Percentiles rank a stretch among this genome's conserved stretches.
Evolutionary conservation across 768 basidiomycete genomes (phyloP).

Genomic region (Grammothele lineata): DNA sequence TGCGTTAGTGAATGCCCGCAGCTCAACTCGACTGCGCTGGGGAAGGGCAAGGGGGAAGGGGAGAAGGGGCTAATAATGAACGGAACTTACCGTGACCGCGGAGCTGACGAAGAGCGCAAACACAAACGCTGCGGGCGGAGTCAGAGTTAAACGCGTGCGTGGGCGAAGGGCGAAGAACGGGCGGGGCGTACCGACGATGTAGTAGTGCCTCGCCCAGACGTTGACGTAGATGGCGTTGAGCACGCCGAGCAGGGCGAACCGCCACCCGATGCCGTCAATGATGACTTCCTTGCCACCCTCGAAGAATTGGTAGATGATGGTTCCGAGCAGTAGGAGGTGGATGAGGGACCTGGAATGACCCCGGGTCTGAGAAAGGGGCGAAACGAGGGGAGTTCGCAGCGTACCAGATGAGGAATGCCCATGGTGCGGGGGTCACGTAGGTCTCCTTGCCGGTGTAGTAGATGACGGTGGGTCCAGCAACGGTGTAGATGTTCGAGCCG

Average conservation of each 20-base stretch:
- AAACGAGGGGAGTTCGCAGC: slow-evolving; percentile 11
- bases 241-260: slow-evolving; percentile 83
- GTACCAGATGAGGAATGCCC: slow-evolving; percentile 89
- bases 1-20: not conserved
- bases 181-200: slow-evolving; percentile 48
- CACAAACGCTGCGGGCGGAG: slow-evolving; percentile 60
- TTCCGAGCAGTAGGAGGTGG: slow-evolving; percentile 87
- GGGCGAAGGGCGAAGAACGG: not conserved
- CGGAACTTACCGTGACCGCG: slow-evolving; percentile 41
- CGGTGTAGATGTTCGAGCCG: slow-evolving; percentile 87
- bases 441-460: slow-evolving; percentile 80
- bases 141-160: not conserved
- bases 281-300: slow-evolving; percentile 70
- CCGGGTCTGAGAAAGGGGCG: slow-evolving; percentile 4
- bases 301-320: slow-evolving; percentile 88
- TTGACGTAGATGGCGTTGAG: slow-evolving; percentile 89
- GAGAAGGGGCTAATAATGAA: too few relatives aligned
- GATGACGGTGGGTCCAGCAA: slow-evolving; percentile 67
- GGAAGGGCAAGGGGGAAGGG: too few relatives aligned
- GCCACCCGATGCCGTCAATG: slow-evolving; percentile 87
- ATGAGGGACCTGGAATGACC: slow-evolving; percentile 76
- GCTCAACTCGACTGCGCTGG: not conserved
- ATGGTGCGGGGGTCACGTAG: slow-evolving; percentile 91
- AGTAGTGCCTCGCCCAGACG: slow-evolving; percentile 77
- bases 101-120: slow-evolving; percentile 86